Evolutionary conservation across 2,329 filamentous ascomycete genomes (phyloP).

Genomic region (Talaromyces sp.): DNA sequence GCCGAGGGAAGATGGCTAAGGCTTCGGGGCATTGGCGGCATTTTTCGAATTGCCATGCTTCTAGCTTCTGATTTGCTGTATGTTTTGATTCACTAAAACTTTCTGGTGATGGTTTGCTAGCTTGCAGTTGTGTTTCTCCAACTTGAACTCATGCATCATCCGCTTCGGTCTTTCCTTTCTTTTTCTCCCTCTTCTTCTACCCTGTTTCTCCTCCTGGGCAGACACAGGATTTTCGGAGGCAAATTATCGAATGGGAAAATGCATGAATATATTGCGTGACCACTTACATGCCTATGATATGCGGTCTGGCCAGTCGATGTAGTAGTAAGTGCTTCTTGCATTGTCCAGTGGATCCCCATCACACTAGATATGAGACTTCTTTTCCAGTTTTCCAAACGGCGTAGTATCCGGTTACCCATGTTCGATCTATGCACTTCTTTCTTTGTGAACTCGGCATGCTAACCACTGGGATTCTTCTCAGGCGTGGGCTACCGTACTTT

Average conservation of each 20-base stretch:
- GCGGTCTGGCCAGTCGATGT: neutral
- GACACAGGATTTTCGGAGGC: neutral
- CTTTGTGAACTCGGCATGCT: neutral
- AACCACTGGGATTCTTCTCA: neutral
- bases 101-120: neutral
- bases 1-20: slow-evolving; percentile 3
- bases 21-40: neutral
- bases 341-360: neutral
- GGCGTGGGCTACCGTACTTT: neutral
- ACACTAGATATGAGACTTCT: neutral
- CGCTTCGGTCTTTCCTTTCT: slow-evolving; percentile 1
- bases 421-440: neutral
- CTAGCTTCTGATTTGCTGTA: slow-evolving; percentile 11
- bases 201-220: neutral
- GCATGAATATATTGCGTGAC: neutral
- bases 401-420: neutral
- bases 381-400: neutral
- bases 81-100: neutral
- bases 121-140: neutral
- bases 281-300: slow-evolving; percentile 1
- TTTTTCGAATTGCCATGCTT: neutral
- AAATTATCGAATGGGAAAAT: neutral
- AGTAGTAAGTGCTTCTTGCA: neutral
- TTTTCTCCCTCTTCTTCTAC: neutral
- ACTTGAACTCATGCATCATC: neutral